These are phyloP conservation scores for Spergularia azorica DNA, from an alignment of 179 eudicot species.

Conservation along the genomic window DNA sequence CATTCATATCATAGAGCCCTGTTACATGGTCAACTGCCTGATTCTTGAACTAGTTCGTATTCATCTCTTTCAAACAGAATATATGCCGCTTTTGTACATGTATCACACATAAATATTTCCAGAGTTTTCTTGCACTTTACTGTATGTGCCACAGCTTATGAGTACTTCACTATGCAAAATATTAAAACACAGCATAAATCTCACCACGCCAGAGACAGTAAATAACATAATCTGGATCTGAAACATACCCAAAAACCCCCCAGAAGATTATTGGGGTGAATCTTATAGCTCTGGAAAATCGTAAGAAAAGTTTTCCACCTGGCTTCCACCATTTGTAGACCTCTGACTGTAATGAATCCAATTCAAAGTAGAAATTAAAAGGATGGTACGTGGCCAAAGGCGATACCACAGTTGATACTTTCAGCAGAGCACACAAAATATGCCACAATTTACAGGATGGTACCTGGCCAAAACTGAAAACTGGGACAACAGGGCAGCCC, in stretches of 20 bases:
- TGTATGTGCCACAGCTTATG: background rate
- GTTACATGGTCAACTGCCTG: too few relatives aligned
- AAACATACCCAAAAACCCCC: slow-evolving; percentile 82
- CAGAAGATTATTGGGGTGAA: slow-evolving; percentile 84
- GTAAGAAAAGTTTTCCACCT: slow-evolving; percentile 51
- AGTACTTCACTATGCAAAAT: background rate
- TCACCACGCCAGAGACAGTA: background rate
- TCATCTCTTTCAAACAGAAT: too few relatives aligned
- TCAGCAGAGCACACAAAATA: background rate
- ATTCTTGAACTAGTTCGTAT: too few relatives aligned
- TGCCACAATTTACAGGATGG: background rate
- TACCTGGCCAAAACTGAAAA: slow-evolving; percentile 96
- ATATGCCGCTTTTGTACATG: background rate
- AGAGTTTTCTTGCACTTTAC: background rate
- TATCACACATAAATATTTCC: background rate
- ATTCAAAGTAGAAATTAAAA: background rate
- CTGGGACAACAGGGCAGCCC: slow-evolving; percentile 81
- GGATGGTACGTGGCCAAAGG: background rate
- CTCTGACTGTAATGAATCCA: slow-evolving; percentile 50
- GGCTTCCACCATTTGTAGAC: slow-evolving; percentile 97
- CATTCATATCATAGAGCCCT: background rate
- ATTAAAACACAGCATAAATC: background rate
- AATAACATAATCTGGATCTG: background rate
- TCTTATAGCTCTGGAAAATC: slow-evolving; percentile 61
- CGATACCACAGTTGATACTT: background rate